Evolutionary conservation across 331 rosid species (phyloP).

Genomic region (Prunus yedoensis): DNA sequence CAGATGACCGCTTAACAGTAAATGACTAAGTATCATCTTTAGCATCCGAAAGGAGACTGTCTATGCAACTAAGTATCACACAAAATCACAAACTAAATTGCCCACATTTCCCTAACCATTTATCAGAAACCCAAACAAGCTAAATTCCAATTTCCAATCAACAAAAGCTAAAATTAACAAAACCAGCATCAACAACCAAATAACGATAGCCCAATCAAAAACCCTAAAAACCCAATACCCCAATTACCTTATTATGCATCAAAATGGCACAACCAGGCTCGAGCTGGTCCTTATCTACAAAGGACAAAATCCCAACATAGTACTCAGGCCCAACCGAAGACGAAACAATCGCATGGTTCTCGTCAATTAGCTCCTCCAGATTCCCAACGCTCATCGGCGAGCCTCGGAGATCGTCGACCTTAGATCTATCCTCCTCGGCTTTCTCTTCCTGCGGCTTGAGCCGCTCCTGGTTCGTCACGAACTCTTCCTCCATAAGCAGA

Average conservation of each 20-base stretch:
- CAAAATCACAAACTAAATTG: no score
- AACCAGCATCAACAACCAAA: background rate
- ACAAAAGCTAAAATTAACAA: background rate
- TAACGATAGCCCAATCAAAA: background rate
- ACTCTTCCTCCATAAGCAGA: conserved; percentile 93
- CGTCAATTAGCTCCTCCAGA: conserved; percentile 88
- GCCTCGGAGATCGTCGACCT: conserved; percentile 95
- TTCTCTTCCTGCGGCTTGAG: conserved; percentile 97
- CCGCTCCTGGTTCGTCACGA: conserved; percentile 90
- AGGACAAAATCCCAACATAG: conserved; percentile 87
- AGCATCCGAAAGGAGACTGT: no score
- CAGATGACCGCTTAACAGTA: background rate
- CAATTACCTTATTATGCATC: conserved; percentile 91
- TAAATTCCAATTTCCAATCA: background rate
- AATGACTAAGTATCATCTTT: no score
- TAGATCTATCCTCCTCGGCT: conserved; percentile 96
- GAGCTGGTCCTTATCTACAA: conserved; percentile 94
- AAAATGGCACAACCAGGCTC: conserved; percentile 97
- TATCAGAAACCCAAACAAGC: background rate
- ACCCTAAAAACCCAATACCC: conserved; percentile 15
- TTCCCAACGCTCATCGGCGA: conserved; percentile 98
- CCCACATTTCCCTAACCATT: background rate
- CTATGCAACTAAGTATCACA: no score
- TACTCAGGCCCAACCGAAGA: conserved; percentile 98
- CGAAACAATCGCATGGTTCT: conserved; percentile 95